These are phyloP conservation scores for Peterozyma toletana DNA, from an alignment of 805 yeast species.

Conservation along the genomic window DNA sequence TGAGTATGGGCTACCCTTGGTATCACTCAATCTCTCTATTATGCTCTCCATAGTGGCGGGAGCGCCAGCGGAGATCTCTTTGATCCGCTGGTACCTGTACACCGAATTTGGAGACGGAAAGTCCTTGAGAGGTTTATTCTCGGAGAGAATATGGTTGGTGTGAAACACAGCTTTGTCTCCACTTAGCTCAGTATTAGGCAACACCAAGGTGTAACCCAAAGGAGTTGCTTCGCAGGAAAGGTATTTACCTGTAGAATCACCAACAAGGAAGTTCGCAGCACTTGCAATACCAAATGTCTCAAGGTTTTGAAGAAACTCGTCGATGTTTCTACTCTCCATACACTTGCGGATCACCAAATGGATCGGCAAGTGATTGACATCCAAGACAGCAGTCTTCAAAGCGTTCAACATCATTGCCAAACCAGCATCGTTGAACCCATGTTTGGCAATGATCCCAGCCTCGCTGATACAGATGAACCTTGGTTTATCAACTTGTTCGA, in stretches of 20 bases:
- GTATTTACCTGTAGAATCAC: slow-evolving; percentile 14
- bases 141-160: slow-evolving; percentile 15
- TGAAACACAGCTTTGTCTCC: slow-evolving; percentile 13
- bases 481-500: slow-evolving; percentile 18
- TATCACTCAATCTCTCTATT: slow-evolving; percentile 15
- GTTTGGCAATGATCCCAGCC: slow-evolving; percentile 28
- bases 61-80: slow-evolving; percentile 10
- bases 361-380: slow-evolving; percentile 23
- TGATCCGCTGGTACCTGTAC: slow-evolving; percentile 11
- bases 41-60: slow-evolving; percentile 13
- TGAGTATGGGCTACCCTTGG: slow-evolving; percentile 11
- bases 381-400: slow-evolving; percentile 19
- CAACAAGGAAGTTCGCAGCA: slow-evolving; percentile 15
- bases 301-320: slow-evolving; percentile 10
- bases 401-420: slow-evolving; percentile 26
- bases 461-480: slow-evolving; percentile 22
- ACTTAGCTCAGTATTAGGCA: slow-evolving; percentile 6
- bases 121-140: slow-evolving; percentile 4
- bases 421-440: slow-evolving; percentile 24
- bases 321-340: slow-evolving; percentile 18
- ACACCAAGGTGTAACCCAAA: slow-evolving; percentile 9
- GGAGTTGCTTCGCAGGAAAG: slow-evolving; percentile 17
- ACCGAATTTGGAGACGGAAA: slow-evolving; percentile 13
- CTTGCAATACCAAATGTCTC: slow-evolving; percentile 15
- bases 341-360: slow-evolving; percentile 27